Evolutionary conservation across 225 moss, liverwort and hornwort genomes (phyloP).

Genomic region (Ulota crispa): DNA sequence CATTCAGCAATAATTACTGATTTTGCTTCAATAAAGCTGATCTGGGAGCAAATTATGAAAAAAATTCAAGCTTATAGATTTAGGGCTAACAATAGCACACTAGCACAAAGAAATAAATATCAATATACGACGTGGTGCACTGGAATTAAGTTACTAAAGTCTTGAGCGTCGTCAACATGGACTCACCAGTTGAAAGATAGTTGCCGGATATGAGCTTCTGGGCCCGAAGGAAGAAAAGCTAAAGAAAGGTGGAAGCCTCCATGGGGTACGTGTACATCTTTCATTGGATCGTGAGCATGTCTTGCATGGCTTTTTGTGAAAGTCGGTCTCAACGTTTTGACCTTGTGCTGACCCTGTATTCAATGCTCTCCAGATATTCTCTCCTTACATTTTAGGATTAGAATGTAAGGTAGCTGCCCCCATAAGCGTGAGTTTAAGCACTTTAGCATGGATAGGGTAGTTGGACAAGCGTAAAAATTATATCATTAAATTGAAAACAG

Average conservation of each 20-base stretch:
- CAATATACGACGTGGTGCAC: not conserved
- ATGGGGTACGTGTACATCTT: not conserved
- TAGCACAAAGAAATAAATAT: no score
- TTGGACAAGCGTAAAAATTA: no score
- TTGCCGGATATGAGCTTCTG: not conserved
- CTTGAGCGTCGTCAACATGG: not conserved
- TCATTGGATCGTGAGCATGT: not conserved
- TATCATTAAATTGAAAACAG: no score
- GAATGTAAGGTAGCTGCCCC: no score
- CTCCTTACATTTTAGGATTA: no score
- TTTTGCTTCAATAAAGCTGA: no score
- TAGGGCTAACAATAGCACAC: not conserved
- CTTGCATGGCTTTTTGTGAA: not conserved
- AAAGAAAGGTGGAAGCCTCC: not conserved
- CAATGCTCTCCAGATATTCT: no score
- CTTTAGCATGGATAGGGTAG: no score
- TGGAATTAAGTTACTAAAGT: not conserved
- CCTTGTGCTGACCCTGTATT: no score
- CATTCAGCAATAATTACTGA: not conserved
- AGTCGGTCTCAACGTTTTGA: not conserved
- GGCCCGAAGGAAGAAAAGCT: not conserved
- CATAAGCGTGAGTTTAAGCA: no score
- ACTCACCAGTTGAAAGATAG: constrained; percentile 2
- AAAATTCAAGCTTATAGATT: not conserved
- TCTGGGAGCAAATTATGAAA: no score